These are phyloP conservation scores for Verruconis gallopava DNA, from an alignment of 2,329 filamentous ascomycete genomes.

Conservation along the genomic window DNA sequence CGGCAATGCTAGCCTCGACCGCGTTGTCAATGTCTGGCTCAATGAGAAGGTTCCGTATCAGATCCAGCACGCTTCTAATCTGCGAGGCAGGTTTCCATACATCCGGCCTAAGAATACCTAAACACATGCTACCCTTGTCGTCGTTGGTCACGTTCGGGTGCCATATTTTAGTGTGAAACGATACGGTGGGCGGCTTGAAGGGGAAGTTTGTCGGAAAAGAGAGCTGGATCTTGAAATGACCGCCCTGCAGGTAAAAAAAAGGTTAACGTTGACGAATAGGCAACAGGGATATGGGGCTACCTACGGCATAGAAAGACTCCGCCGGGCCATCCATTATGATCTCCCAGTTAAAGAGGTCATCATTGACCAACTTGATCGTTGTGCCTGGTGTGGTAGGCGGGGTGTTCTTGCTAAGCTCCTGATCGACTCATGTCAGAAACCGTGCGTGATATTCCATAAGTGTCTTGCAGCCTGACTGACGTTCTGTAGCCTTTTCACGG, in stretches of 20 bases:
- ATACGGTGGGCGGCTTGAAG: conserved; percentile 72
- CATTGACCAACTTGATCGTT: conserved; percentile 43
- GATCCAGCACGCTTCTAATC: conserved; percentile 61
- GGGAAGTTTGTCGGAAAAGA: conserved; percentile 70
- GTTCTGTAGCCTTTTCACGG: background rate
- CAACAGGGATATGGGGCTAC: conserved; percentile 15
- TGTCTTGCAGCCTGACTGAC: background rate
- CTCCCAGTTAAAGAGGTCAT: conserved; percentile 58
- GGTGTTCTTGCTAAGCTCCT: conserved; percentile 51
- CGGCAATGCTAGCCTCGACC: conserved; percentile 73
- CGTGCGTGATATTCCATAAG: background rate
- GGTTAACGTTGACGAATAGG: conserved; percentile 5
- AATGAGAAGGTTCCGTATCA: conserved; percentile 58
- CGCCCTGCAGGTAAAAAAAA: conserved; percentile 36
- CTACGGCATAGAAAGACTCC: conserved; percentile 51
- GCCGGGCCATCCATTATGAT: conserved; percentile 53
- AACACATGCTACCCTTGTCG: conserved; percentile 69
- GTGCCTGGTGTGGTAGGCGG: conserved; percentile 44
- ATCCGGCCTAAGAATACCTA: conserved; percentile 69
- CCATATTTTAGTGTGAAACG: conserved; percentile 83
- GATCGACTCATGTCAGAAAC: conserved; percentile 1
- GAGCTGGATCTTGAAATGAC: conserved; percentile 61
- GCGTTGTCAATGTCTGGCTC: conserved; percentile 84
- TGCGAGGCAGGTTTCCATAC: conserved; percentile 86
- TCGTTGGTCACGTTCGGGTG: conserved; percentile 92